Conservation (phyloP, 306 rosid genomes). For the Castanospermum australe region DNA sequence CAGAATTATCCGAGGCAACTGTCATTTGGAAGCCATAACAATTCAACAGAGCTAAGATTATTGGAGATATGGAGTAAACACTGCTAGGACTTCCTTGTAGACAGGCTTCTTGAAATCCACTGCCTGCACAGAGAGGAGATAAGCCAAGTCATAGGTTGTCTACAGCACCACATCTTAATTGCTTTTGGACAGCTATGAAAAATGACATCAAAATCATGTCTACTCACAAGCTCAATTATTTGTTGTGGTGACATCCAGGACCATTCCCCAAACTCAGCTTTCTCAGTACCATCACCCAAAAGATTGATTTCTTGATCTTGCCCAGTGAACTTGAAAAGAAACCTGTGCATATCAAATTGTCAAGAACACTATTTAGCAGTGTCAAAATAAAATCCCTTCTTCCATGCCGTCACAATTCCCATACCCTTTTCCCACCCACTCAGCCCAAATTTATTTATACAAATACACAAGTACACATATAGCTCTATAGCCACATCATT, state of each 20-base stretch:
- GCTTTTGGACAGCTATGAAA: background rate
- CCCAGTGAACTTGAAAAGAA: slow-evolving; percentile 76
- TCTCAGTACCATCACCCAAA: slow-evolving; percentile 91
- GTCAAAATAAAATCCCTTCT: background rate
- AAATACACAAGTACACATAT: background rate
- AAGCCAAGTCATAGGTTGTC: background rate
- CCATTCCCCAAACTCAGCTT: slow-evolving; percentile 95
- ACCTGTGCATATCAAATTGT: slow-evolving; percentile 48
- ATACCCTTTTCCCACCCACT: background rate
- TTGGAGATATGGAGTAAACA: slow-evolving; percentile 63
- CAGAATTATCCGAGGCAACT: background rate
- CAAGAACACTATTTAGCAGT: background rate
- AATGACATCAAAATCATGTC: background rate
- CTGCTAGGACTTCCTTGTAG: slow-evolving; percentile 70
- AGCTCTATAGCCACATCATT: background rate
- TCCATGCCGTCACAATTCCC: background rate
- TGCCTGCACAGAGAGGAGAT: slow-evolving; percentile 47
- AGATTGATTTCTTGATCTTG: slow-evolving; percentile 84
- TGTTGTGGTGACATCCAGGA: slow-evolving; percentile 76
- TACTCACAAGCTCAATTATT: slow-evolving; percentile 63
- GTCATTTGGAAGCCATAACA: background rate
- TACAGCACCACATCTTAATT: background rate
- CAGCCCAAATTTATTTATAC: background rate
- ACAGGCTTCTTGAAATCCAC: slow-evolving; percentile 94
- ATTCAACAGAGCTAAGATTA: background rate